phyloP scores from a whole-genome alignment of 306 rosid genomes.

The Sphenostylis stenocarpa region DNA sequence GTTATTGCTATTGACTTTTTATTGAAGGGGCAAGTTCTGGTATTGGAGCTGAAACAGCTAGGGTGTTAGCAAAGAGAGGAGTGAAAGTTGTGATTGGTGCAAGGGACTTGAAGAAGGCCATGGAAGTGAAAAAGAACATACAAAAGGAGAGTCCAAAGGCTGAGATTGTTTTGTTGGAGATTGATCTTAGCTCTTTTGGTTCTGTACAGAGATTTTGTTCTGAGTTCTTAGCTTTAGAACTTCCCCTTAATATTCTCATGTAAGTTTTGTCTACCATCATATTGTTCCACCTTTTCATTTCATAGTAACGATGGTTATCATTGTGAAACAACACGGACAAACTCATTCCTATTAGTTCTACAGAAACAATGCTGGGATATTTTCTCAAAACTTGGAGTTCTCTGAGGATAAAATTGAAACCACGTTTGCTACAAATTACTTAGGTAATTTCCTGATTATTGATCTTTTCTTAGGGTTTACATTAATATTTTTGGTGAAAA shows the following conservation, averaged over 20 bases:
- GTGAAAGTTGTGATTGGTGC: constrained; percentile 86
- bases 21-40: constrained; percentile 84
- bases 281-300: not conserved
- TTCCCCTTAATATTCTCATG: constrained; percentile 90
- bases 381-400: constrained; percentile 76
- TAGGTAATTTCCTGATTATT: constrained; percentile 52
- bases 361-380: constrained; percentile 96
- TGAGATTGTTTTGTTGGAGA: constrained; percentile 65
- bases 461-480: not conserved
- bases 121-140: constrained; percentile 59
- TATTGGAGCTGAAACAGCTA: constrained; percentile 92
- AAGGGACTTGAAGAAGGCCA: constrained; percentile 70
- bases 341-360: constrained; percentile 4
- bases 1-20: not conserved
- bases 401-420: constrained; percentile 90
- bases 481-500: not conserved
- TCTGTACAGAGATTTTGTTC: constrained; percentile 78
- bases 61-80: constrained; percentile 91
- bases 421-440: constrained; percentile 94
- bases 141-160: constrained; percentile 69
- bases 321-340: constrained; percentile 1
- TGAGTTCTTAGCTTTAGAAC: constrained; percentile 66
- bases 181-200: constrained; percentile 80
- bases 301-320: not conserved
- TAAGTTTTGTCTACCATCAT: constrained; percentile 35